Evolutionary conservation across 768 basidiomycete genomes (phyloP).

Genomic region (Russula brevipes): DNA sequence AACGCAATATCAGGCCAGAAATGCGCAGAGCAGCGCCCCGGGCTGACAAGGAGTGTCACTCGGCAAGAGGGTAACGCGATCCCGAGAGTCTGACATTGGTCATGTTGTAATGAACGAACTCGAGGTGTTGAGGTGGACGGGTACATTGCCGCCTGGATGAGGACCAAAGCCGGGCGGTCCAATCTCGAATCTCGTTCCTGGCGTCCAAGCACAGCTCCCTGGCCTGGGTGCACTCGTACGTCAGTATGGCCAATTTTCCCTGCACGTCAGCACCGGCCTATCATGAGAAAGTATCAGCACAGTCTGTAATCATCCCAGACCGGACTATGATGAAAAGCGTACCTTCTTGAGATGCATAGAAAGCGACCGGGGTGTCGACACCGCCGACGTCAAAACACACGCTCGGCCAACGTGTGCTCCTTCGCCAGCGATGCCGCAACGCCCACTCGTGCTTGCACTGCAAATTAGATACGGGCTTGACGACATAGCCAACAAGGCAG

Average conservation of each 20-base stretch:
- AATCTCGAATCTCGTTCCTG: background rate
- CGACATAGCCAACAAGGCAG: too few species aligned
- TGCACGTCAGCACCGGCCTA: background rate
- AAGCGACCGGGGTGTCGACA: background rate
- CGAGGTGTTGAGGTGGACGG: too few species aligned
- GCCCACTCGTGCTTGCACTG: background rate
- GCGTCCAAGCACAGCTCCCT: background rate
- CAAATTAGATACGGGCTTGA: too few species aligned
- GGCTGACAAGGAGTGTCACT: too few species aligned
- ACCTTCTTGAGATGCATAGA: background rate
- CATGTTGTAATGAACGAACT: too few species aligned
- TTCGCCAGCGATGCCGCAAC: background rate
- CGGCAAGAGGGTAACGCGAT: too few species aligned
- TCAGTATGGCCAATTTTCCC: background rate
- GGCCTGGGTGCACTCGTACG: background rate
- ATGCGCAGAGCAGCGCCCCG: too few species aligned
- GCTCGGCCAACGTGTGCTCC: constrained; percentile 12
- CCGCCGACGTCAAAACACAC: background rate
- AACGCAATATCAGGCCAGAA: too few species aligned
- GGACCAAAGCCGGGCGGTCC: too few species aligned
- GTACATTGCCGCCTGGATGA: background rate
- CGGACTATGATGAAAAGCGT: background rate
- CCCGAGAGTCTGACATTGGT: too few species aligned
- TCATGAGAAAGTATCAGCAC: background rate
- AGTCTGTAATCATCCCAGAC: background rate